Evolutionary conservation across 352 stramenopile genomes (phyloP).

Genomic region (Discostella stelligera): DNA sequence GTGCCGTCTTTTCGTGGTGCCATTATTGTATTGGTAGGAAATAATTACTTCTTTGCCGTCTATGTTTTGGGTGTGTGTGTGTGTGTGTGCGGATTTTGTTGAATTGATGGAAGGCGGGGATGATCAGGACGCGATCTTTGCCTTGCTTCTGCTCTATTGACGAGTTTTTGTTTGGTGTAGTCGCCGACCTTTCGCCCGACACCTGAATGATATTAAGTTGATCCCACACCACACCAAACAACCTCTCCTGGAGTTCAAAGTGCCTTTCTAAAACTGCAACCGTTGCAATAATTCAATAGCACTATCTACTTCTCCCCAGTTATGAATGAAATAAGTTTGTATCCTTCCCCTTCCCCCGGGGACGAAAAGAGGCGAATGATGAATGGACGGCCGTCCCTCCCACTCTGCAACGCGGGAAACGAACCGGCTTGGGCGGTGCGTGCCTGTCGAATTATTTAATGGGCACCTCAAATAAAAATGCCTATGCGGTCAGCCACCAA

Average conservation of each 20-base stretch:
- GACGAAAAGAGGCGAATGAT: background rate
- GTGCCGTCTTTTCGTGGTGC: slow-evolving; percentile 49
- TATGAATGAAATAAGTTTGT: background rate
- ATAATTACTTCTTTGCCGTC: background rate
- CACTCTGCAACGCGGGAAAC: background rate
- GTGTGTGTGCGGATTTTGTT: background rate
- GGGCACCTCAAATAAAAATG: background rate
- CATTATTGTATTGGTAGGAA: slow-evolving; percentile 21
- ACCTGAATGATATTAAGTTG: background rate
- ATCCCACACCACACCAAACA: background rate
- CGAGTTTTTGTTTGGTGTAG: background rate
- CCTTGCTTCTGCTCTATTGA: background rate
- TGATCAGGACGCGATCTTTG: background rate
- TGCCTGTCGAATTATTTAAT: background rate
- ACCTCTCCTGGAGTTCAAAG: background rate
- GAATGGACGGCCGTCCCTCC: background rate
- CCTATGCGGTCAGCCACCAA: background rate
- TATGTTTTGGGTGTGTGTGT: background rate
- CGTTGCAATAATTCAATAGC: background rate
- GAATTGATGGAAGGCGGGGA: background rate
- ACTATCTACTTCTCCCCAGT: background rate
- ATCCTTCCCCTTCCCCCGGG: background rate
- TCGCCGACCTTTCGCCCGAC: background rate
- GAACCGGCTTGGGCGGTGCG: background rate
- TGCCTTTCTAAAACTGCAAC: background rate